These are phyloP conservation scores for Torrubiella hemipterigena DNA, from an alignment of 2,329 filamentous ascomycete species.

Conservation along the genomic window DNA sequence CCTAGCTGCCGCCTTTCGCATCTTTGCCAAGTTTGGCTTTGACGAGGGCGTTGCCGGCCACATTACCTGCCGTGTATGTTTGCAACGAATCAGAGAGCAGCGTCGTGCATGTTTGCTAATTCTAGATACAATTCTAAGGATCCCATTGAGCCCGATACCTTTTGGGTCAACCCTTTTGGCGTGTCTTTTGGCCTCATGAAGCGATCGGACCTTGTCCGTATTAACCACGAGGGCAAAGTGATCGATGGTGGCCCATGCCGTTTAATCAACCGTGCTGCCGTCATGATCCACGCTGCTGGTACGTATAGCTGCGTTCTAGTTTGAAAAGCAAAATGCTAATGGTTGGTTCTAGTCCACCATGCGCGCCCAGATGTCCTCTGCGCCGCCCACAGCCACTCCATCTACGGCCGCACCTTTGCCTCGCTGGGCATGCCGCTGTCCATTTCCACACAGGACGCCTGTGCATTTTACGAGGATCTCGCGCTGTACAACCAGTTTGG, in stretches of 20 bases:
- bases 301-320: too few relatives aligned
- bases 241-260: conserved; percentile 45
- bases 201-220: conserved; percentile 54
- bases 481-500: conserved; percentile 33
- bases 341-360: conserved; percentile 30
- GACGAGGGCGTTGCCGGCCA: conserved; percentile 55
- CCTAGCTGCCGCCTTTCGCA: conserved; percentile 42
- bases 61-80: conserved; percentile 38
- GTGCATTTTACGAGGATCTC: conserved; percentile 43
- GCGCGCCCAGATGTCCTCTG: conserved; percentile 42
- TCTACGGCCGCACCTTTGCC: conserved; percentile 47
- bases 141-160: conserved; percentile 46
- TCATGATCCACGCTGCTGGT: conserved; percentile 18
- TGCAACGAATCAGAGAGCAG: neutral
- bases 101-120: conserved; percentile 2
- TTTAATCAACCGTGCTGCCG: conserved; percentile 15
- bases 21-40: conserved; percentile 44
- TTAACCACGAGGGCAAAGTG: conserved; percentile 47
- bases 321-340: too few relatives aligned
- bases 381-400: conserved; percentile 41
- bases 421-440: conserved; percentile 48
- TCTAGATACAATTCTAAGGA: conserved; percentile 18
- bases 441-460: conserved; percentile 53
- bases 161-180: conserved; percentile 59
- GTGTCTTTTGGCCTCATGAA: conserved; percentile 51